Base-by-base conservation (phyloP, 2,329 filamentous ascomycete genomes). In the Diaporthe citriasiana region DNA sequence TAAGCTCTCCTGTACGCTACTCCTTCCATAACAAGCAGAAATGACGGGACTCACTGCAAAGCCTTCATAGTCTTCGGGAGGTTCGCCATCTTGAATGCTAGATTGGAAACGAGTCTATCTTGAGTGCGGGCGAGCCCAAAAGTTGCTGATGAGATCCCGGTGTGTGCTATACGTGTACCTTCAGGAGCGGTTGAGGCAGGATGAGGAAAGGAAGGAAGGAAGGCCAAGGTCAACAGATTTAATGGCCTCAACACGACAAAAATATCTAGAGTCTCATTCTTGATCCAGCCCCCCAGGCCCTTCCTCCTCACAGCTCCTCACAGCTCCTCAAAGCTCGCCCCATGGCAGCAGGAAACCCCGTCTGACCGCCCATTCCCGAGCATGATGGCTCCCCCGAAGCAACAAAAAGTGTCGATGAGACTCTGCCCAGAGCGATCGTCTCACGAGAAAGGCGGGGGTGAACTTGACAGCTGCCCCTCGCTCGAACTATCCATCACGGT, bases 61-160 rank as follows among this genome's bases (percentile, higher is more conserved):
- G 77, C 78, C 75, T 78, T 78, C 82, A 84, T 84, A 72, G 81
- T 79, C 80, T 81, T 79, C 25, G 82, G 82, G 55, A 84, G 81
- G 65, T 79, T 73, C 38, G 80, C 80, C 82, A 83, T 83, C 27
- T 78, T 79, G 78, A 75, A 55, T 40, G 33, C 9, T 69, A 60
- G 40, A 22, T 15, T 53, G 40, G 10, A 40, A 35, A 27, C 13
- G 19, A 68, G 13, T 50, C 53, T 45, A 57, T 45, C n/a, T 50
- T 35, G 19, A 13, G 45, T 38, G 63, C 25, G 33, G 4, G 25
- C 51, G 4, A 6, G 8, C 33, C 33, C 33, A 72, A 65, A 6
- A 25, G 13, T 7, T 70, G 33, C 60, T 63, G 42, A 63, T 38
- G 63, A 30, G 50, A 19, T n/a, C 25, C 45, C 17, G 45, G 51